Conservation (phyloP, 1,284 basidiomycete genomes). For the Pseudozyma sp. region DNA sequence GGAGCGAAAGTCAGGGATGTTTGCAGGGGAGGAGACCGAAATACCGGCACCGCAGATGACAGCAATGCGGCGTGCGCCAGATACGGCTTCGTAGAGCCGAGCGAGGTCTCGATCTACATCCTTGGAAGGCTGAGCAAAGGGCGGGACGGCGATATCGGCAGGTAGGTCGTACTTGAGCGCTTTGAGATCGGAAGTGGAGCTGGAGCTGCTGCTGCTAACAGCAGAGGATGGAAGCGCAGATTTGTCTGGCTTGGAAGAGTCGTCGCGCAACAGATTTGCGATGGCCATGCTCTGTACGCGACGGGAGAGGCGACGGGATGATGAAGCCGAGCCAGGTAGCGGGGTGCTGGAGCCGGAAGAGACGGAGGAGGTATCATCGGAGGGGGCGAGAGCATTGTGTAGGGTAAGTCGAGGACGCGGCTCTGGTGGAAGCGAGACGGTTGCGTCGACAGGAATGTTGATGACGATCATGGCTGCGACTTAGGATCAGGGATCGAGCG, state of each 20-base stretch:
- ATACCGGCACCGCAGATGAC: slow-evolving; percentile 92
- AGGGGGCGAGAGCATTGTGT: slow-evolving; percentile 3
- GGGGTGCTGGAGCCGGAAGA: slow-evolving; percentile 25
- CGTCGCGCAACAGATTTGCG: slow-evolving; percentile 24
- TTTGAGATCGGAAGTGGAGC: slow-evolving; percentile 45
- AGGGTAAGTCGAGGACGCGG: slow-evolving; percentile 26
- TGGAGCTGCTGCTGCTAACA: background rate
- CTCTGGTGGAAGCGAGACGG: slow-evolving; percentile 43
- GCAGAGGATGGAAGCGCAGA: background rate
- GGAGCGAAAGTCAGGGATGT: slow-evolving; percentile 92
- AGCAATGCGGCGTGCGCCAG: slow-evolving; percentile 83
- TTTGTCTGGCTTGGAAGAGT: slow-evolving; percentile 14
- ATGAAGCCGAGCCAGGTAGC: slow-evolving; percentile 3
- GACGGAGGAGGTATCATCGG: slow-evolving; percentile 9
- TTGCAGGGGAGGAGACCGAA: slow-evolving; percentile 79
- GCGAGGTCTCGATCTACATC: slow-evolving; percentile 61
- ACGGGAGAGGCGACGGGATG: slow-evolving; percentile 37
- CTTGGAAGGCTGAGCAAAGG: slow-evolving; percentile 47
- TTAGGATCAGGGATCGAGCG: background rate
- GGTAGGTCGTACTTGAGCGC: slow-evolving; percentile 55
- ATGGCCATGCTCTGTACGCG: slow-evolving; percentile 47
- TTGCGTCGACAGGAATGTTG: slow-evolving; percentile 27
- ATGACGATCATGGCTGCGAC: slow-evolving; percentile 40
- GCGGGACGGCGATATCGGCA: slow-evolving; percentile 41
- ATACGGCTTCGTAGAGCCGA: slow-evolving; percentile 72